phyloP scores from a whole-genome alignment of 176 grass and related monocot genomes.

The Eragrostis nindensis region DNA sequence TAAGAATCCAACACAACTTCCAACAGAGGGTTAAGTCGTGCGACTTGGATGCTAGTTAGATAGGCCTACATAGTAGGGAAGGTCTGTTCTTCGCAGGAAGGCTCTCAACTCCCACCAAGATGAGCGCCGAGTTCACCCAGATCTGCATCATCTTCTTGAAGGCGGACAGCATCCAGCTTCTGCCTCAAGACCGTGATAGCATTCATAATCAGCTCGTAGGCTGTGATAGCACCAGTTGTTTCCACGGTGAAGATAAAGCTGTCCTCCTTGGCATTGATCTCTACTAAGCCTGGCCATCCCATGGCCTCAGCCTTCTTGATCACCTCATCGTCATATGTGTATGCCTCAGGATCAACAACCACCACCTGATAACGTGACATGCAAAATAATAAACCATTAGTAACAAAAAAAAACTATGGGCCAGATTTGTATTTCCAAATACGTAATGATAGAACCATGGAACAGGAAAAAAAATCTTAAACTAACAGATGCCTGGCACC shows the following conservation, averaged over 20 bases:
- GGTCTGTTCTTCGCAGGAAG: background rate
- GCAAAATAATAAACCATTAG: background rate
- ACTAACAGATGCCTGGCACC: background rate
- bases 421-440: background rate
- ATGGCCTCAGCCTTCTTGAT: slow-evolving; percentile 92
- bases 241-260: slow-evolving; percentile 97
- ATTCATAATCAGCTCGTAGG: slow-evolving; percentile 78
- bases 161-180: slow-evolving; percentile 84
- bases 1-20: background rate
- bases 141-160: slow-evolving; percentile 71
- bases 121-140: slow-evolving; percentile 81
- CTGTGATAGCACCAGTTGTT: slow-evolving; percentile 74
- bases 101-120: slow-evolving; percentile 50
- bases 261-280: slow-evolving; percentile 80
- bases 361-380: slow-evolving; percentile 50
- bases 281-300: slow-evolving; percentile 83
- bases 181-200: slow-evolving; percentile 74
- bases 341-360: slow-evolving; percentile 68
- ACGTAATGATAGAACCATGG: background rate
- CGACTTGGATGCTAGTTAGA: slow-evolving; percentile 23
- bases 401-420: slow-evolving; percentile 2
- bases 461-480: background rate
- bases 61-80: background rate
- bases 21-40: background rate
- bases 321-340: slow-evolving; percentile 92